Evolutionary conservation across 176 grass and related monocot genomes (phyloP).

Genomic region (Chloris gayana): DNA sequence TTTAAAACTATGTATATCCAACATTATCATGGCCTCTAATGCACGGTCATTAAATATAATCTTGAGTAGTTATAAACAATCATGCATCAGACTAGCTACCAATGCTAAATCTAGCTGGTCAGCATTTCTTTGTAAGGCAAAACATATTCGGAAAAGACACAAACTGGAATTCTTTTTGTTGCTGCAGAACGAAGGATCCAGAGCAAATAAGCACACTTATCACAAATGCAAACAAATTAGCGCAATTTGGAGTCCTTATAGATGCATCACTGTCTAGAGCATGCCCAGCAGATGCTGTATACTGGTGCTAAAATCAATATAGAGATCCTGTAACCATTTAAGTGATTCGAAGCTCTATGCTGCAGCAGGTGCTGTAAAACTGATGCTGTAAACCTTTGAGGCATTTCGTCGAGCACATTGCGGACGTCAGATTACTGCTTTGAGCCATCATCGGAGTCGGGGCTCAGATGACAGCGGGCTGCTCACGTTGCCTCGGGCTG

Average conservation of each 20-base stretch:
- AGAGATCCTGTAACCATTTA: too few relatives aligned
- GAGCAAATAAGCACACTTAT: slow-evolving; percentile 22
- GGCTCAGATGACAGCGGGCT: too few relatives aligned
- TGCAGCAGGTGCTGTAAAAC: too few relatives aligned
- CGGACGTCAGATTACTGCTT: too few relatives aligned
- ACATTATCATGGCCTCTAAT: background rate
- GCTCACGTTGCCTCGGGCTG: too few relatives aligned
- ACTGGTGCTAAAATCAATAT: too few relatives aligned
- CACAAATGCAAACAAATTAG: slow-evolving; percentile 28
- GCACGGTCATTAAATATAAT: background rate
- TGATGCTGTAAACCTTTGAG: too few relatives aligned
- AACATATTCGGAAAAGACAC: background rate
- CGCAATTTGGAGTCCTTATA: slow-evolving; percentile 27
- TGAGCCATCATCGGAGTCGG: too few relatives aligned
- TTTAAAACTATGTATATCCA: slow-evolving; percentile 9
- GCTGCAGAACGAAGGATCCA: background rate
- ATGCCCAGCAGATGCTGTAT: too few relatives aligned
- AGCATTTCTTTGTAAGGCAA: slow-evolving; percentile 34
- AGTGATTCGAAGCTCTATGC: too few relatives aligned
- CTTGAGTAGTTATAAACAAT: slow-evolving; percentile 2
- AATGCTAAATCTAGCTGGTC: slow-evolving; percentile 35
- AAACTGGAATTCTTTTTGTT: background rate
- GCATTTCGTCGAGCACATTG: too few relatives aligned
- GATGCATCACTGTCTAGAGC: background rate
- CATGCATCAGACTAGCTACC: background rate